Base-by-base conservation (phyloP, 192 early-diverging fungal species). In the Rhizophagus prolifer region DNA sequence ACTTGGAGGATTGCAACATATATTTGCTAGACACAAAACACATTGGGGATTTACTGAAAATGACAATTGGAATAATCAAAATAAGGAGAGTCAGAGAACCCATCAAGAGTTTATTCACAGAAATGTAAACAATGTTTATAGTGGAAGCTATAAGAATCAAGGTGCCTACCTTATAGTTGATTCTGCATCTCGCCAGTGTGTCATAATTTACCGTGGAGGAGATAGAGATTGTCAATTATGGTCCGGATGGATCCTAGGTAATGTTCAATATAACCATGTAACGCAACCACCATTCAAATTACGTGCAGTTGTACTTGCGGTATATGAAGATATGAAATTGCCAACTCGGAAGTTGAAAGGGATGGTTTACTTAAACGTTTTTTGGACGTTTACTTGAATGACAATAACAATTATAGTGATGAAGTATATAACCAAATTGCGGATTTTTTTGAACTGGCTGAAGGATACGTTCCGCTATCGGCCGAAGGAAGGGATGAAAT, bases 401-500 rank as follows among this genome's bases (percentile, higher is more conserved):
- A 72, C 34, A 7, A 58, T n/a, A 58, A 72, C n/a, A 0, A 28
- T 12, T 72, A 58, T 72, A 59, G 46, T 41, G 14, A 72, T 59
- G 28, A 72, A 72, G 70, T 72, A 72, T 72, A 72, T 72, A 21
- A 72, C 31, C 47, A 54, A 72, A 72, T 54, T 72, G 70, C 50
- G 19, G 46, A 72, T 28, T 58, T 58, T 28, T 72, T 72, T 70
- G 36, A 7, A 30, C 5, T 70, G 12, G 69, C 68, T 30, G 41
- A 47, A 47, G 14, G 46, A 14, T 47, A 47, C 46, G 14, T 47
- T 14, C 46, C 66, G 13, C 19, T 68, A 44, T 68, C 66, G 19
- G 5, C 5, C 6, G 66, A 68, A 34, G 66, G 66, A 36, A 68
- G 66, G 23, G 54, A 72, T 31, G 54, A 72, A 72, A 9, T 72